Percentiles rank a stretch among this genome's conserved stretches.
Evolutionary conservation across 495 filamentous ascomycete species (phyloP).

Genomic region (Geoglossum glabrum): DNA sequence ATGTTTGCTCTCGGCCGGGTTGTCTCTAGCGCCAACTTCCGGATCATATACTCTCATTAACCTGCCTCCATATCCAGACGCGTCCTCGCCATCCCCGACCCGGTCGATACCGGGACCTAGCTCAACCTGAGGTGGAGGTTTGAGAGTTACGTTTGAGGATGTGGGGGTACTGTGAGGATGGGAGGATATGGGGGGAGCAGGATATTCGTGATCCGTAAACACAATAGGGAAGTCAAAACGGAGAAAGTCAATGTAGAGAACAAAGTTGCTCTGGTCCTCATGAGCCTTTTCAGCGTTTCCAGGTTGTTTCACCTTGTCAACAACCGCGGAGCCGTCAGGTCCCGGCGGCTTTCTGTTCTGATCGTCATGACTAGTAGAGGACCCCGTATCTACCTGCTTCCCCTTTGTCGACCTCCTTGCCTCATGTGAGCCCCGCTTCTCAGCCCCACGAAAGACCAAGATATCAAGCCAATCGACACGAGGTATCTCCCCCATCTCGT

Average conservation of each 20-base stretch:
- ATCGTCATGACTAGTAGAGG: not conserved
- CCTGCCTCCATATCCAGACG: constrained; percentile 30
- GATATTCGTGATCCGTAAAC: constrained; percentile 85
- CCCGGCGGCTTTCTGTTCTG: not conserved
- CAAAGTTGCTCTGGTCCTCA: constrained; percentile 32
- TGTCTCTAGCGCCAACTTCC: constrained; percentile 69
- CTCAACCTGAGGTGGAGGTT: constrained; percentile 58
- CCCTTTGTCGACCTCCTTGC: constrained; percentile 11
- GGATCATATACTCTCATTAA: constrained; percentile 83
- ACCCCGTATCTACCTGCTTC: not conserved
- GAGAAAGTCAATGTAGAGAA: constrained; percentile 75
- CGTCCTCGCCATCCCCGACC: constrained; percentile 27
- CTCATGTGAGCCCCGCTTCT: constrained; percentile 43
- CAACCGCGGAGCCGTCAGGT: not conserved
- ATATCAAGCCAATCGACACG: constrained; percentile 89
- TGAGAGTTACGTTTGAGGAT: constrained; percentile 45
- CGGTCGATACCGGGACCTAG: constrained; percentile 67
- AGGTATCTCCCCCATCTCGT: constrained; percentile 90
- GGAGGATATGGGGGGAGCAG: constrained; percentile 57
- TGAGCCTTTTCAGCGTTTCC: constrained; percentile 8
- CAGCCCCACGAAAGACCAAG: constrained; percentile 69
- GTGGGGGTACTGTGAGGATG: constrained; percentile 39
- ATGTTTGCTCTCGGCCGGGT: constrained; percentile 92
- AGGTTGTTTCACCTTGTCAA: not conserved
- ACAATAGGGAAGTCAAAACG: constrained; percentile 92